A percentile compares a stretch with the other conserved stretches of the same genome.
phyloP scores from a whole-genome alignment of 2,329 filamentous ascomycete species.

The Trichoderma sp. region DNA sequence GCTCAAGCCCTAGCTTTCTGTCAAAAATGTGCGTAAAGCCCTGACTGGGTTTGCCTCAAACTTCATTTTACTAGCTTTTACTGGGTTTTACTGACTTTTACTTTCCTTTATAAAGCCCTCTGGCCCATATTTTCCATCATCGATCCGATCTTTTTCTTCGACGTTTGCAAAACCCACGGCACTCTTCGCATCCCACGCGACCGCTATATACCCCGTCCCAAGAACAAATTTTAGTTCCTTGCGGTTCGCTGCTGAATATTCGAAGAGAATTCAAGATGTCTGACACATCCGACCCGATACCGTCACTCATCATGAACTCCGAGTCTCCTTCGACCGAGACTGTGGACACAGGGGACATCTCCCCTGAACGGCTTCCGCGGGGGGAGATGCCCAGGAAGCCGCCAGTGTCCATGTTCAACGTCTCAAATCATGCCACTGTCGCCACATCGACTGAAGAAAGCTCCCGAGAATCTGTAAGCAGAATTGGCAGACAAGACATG shows the following conservation, averaged over 20 bases:
- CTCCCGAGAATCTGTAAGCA: conserved; percentile 33
- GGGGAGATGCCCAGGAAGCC: conserved; percentile 18
- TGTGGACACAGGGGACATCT: conserved; percentile 10
- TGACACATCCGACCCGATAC: background rate
- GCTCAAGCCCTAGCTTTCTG: background rate
- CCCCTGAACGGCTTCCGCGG: conserved; percentile 6
- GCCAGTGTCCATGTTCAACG: conserved; percentile 22
- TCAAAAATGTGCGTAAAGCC: background rate
- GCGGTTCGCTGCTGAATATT: background rate
- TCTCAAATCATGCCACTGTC: background rate
- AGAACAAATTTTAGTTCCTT: background rate
- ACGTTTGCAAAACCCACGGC: background rate
- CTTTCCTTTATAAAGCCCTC: background rate
- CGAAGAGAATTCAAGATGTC: background rate
- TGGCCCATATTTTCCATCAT: background rate
- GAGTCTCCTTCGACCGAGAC: background rate
- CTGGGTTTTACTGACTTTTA: background rate
- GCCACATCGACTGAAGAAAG: conserved; percentile 16
- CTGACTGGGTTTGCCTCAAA: background rate
- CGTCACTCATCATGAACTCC: background rate
- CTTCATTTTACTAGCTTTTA: background rate
- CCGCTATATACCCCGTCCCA: background rate
- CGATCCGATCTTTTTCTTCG: background rate
- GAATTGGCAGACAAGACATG: background rate
- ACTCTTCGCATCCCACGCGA: background rate